Evolutionary conservation across 2,329 filamentous ascomycete species (phyloP).

Genomic region (Fusarium clavum): DNA sequence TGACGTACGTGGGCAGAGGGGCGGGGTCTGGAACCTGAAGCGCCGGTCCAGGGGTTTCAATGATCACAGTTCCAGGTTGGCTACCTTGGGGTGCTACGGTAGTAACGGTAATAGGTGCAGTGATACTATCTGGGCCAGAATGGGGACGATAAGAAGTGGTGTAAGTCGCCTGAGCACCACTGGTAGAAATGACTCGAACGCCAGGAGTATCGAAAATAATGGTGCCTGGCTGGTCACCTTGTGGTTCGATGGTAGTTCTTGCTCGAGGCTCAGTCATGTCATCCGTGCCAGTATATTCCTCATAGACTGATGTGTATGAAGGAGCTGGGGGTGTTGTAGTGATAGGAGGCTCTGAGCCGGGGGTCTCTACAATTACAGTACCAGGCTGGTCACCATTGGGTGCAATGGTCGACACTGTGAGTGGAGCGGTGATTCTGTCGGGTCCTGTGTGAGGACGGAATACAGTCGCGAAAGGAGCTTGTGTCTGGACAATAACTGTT

Average conservation of each 20-base stretch:
- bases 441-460: constrained; percentile 26
- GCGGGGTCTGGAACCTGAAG: not conserved
- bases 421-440: constrained; percentile 16
- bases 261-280: constrained; percentile 18
- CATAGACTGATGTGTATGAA: constrained; percentile 24
- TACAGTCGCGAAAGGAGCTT: constrained; percentile 23
- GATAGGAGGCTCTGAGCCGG: constrained; percentile 15
- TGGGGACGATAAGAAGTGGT: constrained; percentile 19
- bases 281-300: constrained; percentile 19
- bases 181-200: constrained; percentile 7
- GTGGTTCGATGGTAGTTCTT: constrained; percentile 25
- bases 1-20: not conserved
- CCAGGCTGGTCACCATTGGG: constrained; percentile 24
- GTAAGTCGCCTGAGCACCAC: constrained; percentile 15
- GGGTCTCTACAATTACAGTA: constrained; percentile 31
- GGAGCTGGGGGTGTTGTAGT: constrained; percentile 25
- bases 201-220: constrained; percentile 32
- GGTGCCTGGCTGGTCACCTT: constrained; percentile 27
- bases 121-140: constrained; percentile 9
- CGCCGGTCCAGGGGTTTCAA: constrained; percentile 12
- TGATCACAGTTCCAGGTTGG: constrained; percentile 16
- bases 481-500: constrained; percentile 30
- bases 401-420: constrained; percentile 27
- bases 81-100: constrained; percentile 4
- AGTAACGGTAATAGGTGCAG: constrained; percentile 8